Conservation (phyloP, 257 asterid genomes). For the Gynochthodes officinalis region DNA sequence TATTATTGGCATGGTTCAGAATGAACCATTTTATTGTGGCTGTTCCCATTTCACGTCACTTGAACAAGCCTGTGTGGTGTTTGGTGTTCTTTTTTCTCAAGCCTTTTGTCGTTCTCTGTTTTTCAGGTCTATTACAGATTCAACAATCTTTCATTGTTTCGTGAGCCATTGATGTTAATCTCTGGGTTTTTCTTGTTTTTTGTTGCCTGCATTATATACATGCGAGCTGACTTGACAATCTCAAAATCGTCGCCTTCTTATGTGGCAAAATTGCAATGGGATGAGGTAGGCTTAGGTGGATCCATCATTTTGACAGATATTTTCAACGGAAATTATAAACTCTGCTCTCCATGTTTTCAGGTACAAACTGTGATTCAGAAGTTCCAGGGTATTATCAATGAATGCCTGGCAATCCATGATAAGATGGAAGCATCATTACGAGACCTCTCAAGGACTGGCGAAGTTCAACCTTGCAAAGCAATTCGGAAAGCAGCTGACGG, state of each 20-base stretch:
- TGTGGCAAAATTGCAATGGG: conserved; percentile 94
- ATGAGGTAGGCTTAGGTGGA: conserved; percentile 54
- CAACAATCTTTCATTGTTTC: conserved; percentile 70
- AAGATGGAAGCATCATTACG: conserved; percentile 82
- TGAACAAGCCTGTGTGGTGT: background rate
- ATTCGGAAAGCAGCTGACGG: conserved; percentile 83
- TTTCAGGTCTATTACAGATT: conserved; percentile 86
- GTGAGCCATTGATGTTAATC: conserved; percentile 87
- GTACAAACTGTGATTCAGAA: conserved; percentile 77
- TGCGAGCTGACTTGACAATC: conserved; percentile 87
- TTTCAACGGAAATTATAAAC: background rate
- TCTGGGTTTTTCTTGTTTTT: conserved; percentile 85
- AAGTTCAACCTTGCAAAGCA: conserved; percentile 85
- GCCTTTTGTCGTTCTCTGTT: conserved; percentile 13
- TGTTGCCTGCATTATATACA: conserved; percentile 64
- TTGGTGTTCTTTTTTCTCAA: background rate
- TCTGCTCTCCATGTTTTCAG: conserved; percentile 35
- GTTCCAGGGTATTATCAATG: conserved; percentile 55
- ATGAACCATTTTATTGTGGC: background rate
- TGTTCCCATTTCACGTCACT: background rate
- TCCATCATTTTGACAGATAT: background rate
- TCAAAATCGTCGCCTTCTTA: conserved; percentile 88
- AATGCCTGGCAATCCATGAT: conserved; percentile 59
- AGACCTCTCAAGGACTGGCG: conserved; percentile 93
- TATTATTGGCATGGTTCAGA: background rate